Percentiles rank a stretch among this genome's conserved stretches.
phyloP scores from a whole-genome alignment of 345 rosid genomes.

The Ricinus communis region DNA sequence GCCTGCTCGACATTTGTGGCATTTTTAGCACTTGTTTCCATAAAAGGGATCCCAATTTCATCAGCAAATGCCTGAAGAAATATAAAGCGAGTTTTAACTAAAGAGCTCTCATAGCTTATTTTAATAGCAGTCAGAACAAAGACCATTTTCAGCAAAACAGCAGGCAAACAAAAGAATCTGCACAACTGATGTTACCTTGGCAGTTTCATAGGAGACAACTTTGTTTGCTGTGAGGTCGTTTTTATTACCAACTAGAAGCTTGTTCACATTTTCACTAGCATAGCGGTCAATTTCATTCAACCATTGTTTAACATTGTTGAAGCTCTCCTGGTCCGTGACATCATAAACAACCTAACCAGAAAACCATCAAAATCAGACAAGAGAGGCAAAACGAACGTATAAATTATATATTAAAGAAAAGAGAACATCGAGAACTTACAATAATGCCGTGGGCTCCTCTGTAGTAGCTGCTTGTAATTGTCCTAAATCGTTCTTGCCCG shows the following conservation, averaged over 20 bases:
- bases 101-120: background rate
- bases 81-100: background rate
- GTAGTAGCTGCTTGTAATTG: slow-evolving; percentile 40
- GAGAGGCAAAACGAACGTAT: background rate
- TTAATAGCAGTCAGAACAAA: background rate
- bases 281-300: slow-evolving; percentile 73
- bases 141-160: background rate
- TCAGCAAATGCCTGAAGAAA: slow-evolving; percentile 64
- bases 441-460: slow-evolving; percentile 40
- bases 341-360: slow-evolving; percentile 67
- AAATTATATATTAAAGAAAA: background rate
- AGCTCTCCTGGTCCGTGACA: slow-evolving; percentile 80
- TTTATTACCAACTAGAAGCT: slow-evolving; percentile 79
- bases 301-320: slow-evolving; percentile 81
- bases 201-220: slow-evolving; percentile 67
- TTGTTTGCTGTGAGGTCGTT: slow-evolving; percentile 68
- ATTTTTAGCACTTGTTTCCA: slow-evolving; percentile 87
- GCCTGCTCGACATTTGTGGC: slow-evolving; percentile 71
- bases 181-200: slow-evolving; percentile 45
- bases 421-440: slow-evolving; percentile 11
- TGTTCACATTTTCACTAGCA: slow-evolving; percentile 76
- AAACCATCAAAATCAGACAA: slow-evolving; percentile 8
- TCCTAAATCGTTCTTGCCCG: slow-evolving; percentile 40
- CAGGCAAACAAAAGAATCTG: background rate
- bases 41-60: slow-evolving; percentile 70